phyloP scores from a whole-genome alignment of 495 filamentous ascomycete genomes.

The Trypethelium eluteriae region DNA sequence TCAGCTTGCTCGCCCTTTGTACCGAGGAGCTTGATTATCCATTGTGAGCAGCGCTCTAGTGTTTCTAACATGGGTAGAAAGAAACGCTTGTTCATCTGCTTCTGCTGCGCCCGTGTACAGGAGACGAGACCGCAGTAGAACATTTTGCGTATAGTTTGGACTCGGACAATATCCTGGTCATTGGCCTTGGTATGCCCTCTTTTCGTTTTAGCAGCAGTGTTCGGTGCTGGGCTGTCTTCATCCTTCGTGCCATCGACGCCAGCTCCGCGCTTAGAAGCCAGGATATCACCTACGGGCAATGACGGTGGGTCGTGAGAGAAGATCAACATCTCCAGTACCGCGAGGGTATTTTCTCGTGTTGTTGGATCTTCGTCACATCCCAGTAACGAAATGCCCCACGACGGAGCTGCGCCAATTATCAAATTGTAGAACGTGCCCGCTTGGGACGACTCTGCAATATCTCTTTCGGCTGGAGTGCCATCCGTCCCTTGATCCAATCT shows the following conservation, averaged over 20 bases:
- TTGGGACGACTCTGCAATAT: background rate
- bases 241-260: background rate
- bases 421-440: background rate
- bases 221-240: background rate
- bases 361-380: background rate
- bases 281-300: too few species aligned
- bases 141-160: background rate
- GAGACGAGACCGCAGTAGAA: background rate
- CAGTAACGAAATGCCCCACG: background rate
- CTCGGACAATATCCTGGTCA: background rate
- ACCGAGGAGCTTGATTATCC: background rate
- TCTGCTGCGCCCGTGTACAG: background rate
- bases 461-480: background rate
- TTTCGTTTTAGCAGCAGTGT: background rate
- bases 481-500: background rate
- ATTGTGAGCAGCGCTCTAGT: background rate
- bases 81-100: background rate
- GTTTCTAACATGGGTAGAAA: background rate
- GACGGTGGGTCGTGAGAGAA: background rate
- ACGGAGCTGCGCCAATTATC: background rate
- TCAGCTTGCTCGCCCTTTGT: background rate
- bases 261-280: background rate
- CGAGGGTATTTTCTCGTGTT: background rate
- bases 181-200: background rate
- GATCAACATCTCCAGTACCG: background rate